phyloP scores from a whole-genome alignment of 306 rosid species.

The Alnus glutinosa region DNA sequence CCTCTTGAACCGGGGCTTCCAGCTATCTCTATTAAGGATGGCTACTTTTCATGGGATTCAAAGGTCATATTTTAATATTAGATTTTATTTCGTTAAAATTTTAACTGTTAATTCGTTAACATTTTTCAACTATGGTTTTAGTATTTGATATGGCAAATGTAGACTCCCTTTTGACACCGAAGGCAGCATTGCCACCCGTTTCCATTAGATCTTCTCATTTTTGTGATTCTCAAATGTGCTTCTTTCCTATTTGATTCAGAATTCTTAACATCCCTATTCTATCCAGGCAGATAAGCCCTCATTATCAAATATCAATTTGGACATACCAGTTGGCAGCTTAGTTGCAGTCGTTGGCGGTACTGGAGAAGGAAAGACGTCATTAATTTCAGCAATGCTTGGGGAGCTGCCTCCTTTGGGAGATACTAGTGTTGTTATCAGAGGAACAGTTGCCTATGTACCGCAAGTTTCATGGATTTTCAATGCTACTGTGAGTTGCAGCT shows the following conservation, averaged over 20 bases:
- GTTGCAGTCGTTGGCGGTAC: conserved; percentile 92
- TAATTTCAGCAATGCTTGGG: conserved; percentile 82
- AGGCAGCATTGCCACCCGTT: conserved; percentile 4
- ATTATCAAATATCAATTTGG: conserved; percentile 69
- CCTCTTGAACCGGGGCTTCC: conserved; percentile 69
- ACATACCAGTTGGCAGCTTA: conserved; percentile 74
- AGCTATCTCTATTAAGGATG: conserved; percentile 71
- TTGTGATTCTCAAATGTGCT: conserved; percentile 5
- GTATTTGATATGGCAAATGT: not conserved
- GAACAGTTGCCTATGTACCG: conserved; percentile 91
- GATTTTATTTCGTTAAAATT: not conserved
- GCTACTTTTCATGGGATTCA: conserved; percentile 80
- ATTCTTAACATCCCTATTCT: conserved; percentile 2
- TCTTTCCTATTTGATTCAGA: conserved; percentile 5
- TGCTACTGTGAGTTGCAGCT: conserved; percentile 74
- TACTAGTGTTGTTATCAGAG: conserved; percentile 59
- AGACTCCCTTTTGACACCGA: conserved; percentile 10
- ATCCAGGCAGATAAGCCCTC: conserved; percentile 63
- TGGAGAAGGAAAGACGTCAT: conserved; percentile 93
- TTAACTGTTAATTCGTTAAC: not conserved
- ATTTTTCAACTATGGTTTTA: not conserved
- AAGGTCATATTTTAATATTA: conserved; percentile 46
- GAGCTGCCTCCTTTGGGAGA: conserved; percentile 61
- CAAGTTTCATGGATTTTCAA: conserved; percentile 97
- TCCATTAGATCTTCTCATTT: conserved; percentile 3